Conservation (phyloP, 257 asterid genomes). For the Solanum pimpinellifolium region DNA sequence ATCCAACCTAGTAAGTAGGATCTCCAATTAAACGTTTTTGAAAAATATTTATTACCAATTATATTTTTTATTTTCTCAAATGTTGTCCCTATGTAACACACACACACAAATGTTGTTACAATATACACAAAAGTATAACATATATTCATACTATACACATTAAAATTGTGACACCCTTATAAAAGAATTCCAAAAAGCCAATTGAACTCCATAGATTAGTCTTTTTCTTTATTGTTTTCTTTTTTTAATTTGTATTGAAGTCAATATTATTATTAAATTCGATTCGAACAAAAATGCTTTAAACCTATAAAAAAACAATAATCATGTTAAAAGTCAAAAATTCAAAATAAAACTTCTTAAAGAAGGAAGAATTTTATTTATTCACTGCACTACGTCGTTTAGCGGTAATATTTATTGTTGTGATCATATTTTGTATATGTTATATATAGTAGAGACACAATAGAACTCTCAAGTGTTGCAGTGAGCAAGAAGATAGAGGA, state of each 20-base stretch:
- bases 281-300: no score
- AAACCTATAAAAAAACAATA: no score
- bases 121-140: background rate
- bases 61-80: background rate
- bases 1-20: background rate
- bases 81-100: background rate
- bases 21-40: background rate
- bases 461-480: background rate
- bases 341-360: background rate
- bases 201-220: background rate
- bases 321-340: no score
- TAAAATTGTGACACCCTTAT: background rate
- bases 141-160: background rate
- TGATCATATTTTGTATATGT: background rate
- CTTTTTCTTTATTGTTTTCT: background rate
- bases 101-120: background rate
- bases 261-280: background rate
- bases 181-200: background rate
- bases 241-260: background rate
- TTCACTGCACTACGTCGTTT: fast-evolving
- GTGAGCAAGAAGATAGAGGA: background rate
- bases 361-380: background rate
- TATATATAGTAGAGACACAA: background rate
- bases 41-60: background rate
- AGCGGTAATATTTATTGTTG: background rate